These are phyloP conservation scores for Tetrahymena borealis DNA, from an alignment of 73 alveolate species.

Conservation along the genomic window DNA sequence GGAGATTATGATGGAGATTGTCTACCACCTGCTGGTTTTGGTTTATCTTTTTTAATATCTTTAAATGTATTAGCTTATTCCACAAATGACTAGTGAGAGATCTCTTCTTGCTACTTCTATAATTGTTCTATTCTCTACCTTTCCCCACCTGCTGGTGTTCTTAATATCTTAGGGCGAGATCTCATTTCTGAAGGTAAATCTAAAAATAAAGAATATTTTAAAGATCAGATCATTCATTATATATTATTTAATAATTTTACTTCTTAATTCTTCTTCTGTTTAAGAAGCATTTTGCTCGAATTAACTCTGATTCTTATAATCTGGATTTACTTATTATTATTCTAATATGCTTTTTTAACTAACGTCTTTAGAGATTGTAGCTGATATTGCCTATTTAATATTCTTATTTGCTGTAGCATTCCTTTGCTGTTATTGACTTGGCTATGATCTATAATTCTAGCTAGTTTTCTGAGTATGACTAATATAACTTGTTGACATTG, in stretches of 20 bases:
- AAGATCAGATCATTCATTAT: background rate
- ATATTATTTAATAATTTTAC: background rate
- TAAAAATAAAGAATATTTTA: background rate
- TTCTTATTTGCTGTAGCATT: conserved; percentile 53
- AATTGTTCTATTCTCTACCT: background rate
- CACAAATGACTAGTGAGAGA: background rate
- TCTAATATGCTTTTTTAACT: conserved; percentile 21
- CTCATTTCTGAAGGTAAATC: conserved; percentile 65
- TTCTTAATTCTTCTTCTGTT: background rate
- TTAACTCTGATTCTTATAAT: conserved; percentile 11
- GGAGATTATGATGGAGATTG: conserved; percentile 25
- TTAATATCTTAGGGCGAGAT: conserved; percentile 66
- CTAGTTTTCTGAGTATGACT: conserved; percentile 63
- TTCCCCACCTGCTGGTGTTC: conserved; percentile 69
- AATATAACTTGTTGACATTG: conserved; percentile 50
- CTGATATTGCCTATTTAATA: conserved; percentile 30
- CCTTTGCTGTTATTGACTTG: conserved; percentile 41
- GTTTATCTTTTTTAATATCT: background rate
- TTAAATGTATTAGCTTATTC: conserved; percentile 5
- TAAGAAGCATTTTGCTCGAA: background rate
- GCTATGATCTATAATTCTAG: conserved; percentile 54
- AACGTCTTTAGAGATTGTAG: conserved; percentile 40
- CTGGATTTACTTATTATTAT: conserved; percentile 1
- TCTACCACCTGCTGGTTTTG: background rate
- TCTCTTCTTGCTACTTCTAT: conserved; percentile 1